phyloP scores from a whole-genome alignment of 495 filamentous ascomycete species.

The Bacidia gigantensis region DNA sequence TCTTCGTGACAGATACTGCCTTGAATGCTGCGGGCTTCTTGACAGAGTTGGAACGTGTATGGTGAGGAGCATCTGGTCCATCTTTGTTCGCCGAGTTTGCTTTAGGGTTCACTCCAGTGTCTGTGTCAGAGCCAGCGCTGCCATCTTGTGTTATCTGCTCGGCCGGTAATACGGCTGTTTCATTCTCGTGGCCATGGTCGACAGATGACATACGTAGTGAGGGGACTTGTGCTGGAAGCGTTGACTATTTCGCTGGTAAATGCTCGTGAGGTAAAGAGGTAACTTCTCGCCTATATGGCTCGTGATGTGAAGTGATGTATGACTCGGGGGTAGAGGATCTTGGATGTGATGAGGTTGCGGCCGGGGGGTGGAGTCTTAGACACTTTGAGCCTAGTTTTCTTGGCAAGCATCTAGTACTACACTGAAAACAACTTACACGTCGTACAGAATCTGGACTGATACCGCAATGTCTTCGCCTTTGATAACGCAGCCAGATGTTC shows the following conservation, averaged over 20 bases:
- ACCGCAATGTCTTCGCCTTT: too few relatives aligned
- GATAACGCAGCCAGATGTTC: not conserved
- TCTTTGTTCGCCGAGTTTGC: conserved; percentile 20
- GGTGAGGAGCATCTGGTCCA: conserved; percentile 40
- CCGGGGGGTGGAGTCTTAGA: not conserved
- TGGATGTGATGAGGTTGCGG: conserved; percentile 5
- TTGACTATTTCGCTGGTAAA: not conserved
- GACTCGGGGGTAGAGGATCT: conserved; percentile 9
- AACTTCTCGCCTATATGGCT: conserved; percentile 6
- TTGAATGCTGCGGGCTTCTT: conserved; percentile 89
- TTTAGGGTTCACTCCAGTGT: conserved; percentile 32
- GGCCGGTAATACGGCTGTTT: conserved; percentile 20
- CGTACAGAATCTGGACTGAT: too few relatives aligned
- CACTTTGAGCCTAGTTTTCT: not conserved
- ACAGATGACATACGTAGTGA: conserved; percentile 22
- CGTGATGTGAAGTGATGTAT: not conserved
- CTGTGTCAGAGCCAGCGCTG: conserved; percentile 58
- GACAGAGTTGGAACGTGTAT: conserved; percentile 53
- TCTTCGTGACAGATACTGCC: conserved; percentile 86
- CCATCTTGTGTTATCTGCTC: conserved; percentile 21
- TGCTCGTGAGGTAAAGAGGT: conserved; percentile 7
- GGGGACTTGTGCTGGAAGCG: not conserved
- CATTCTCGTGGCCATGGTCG: conserved; percentile 20
- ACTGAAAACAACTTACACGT: too few relatives aligned
- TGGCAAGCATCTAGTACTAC: too few relatives aligned